Percentiles rank a stretch among this genome's conserved stretches.
These are phyloP conservation scores for Trichoderma afroharzianum DNA, from an alignment of 2,329 filamentous ascomycete genomes.

Conservation along the genomic window DNA sequence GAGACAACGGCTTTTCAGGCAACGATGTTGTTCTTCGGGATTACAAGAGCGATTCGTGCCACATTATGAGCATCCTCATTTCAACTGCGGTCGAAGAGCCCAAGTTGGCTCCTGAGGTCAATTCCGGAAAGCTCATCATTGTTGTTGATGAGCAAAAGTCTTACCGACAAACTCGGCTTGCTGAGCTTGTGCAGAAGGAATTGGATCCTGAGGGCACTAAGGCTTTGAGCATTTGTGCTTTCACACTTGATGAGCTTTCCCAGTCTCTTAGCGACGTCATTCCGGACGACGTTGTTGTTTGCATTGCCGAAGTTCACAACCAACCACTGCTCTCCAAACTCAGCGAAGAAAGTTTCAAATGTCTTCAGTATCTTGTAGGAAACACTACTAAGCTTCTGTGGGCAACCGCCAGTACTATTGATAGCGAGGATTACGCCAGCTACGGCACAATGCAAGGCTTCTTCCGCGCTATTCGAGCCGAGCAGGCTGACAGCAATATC, in stretches of 20 bases:
- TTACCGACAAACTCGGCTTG: neutral
- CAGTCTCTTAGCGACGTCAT: neutral
- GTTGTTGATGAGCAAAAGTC: conserved; percentile 12
- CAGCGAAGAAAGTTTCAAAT: neutral
- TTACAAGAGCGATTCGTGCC: neutral
- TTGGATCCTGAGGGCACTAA: neutral
- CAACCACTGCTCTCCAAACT: neutral
- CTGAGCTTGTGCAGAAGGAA: neutral
- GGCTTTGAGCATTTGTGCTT: neutral
- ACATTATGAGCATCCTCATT: neutral
- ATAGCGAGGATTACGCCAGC: neutral
- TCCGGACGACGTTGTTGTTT: neutral
- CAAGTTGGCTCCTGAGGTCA: neutral
- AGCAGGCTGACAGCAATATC: neutral
- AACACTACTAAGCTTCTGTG: neutral
- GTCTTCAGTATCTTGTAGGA: neutral
- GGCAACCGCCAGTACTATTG: neutral
- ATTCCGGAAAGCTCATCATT: neutral
- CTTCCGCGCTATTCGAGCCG: neutral
- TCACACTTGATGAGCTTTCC: neutral
- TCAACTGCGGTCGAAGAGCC: neutral
- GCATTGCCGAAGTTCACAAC: neutral
- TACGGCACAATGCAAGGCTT: neutral
- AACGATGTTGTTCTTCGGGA: conserved; percentile 2
- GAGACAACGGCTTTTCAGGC: neutral